phyloP scores from a whole-genome alignment of 2,329 filamentous ascomycete species.

The Beauveria asiatica region DNA sequence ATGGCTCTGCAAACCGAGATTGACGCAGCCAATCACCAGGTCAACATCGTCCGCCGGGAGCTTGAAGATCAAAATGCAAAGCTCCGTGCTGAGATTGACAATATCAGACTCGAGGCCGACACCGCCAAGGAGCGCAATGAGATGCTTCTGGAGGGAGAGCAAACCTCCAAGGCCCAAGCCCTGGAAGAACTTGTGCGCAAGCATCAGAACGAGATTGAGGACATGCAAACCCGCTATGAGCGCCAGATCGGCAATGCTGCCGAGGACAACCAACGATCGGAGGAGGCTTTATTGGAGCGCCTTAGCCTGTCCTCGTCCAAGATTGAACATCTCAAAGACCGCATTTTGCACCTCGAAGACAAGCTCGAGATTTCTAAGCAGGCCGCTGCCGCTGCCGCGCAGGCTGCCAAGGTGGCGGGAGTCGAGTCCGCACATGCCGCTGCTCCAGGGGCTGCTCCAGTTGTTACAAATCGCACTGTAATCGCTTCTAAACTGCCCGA shows the following conservation, averaged over 20 bases:
- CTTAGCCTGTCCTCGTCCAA: conserved; percentile 77
- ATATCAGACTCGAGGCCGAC: conserved; percentile 69
- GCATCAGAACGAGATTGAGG: conserved; percentile 63
- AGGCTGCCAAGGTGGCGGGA: conserved; percentile 58
- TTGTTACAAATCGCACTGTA: conserved; percentile 34
- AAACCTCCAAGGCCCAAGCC: conserved; percentile 54
- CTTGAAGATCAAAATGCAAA: conserved; percentile 71
- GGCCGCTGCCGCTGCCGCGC: conserved; percentile 73
- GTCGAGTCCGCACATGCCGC: conserved; percentile 26
- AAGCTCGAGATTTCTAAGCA: conserved; percentile 84
- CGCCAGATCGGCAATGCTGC: conserved; percentile 62
- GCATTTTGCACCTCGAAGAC: conserved; percentile 76
- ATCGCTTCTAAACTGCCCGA: conserved; percentile 52
- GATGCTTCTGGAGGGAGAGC: conserved; percentile 74
- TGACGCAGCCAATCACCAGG: conserved; percentile 74
- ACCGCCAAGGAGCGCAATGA: conserved; percentile 74
- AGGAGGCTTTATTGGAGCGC: conserved; percentile 72
- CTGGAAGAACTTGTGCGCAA: conserved; percentile 44
- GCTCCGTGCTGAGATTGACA: conserved; percentile 67
- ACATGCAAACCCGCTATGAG: conserved; percentile 67
- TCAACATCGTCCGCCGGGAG: conserved; percentile 73
- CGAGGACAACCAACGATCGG: conserved; percentile 75
- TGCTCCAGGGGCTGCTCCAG: conserved; percentile 24
- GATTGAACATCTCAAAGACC: conserved; percentile 77
- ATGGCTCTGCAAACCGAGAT: conserved; percentile 73